Conservation (phyloP, 2,329 filamentous ascomycete species). For the Phialemoniopsis sp. region DNA sequence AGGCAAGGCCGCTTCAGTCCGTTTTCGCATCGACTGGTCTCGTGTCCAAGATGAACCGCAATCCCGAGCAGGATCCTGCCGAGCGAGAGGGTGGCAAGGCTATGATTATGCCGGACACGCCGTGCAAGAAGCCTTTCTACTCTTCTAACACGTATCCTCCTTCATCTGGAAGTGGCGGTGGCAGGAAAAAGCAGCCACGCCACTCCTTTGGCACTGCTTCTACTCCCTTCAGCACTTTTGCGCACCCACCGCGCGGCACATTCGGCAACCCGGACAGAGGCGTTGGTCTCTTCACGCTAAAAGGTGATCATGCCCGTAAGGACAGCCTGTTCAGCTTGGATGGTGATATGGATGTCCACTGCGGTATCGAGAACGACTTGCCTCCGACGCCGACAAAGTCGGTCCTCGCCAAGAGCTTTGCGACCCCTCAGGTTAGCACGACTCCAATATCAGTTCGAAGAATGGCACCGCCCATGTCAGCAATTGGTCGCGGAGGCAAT, state of each 20-base stretch:
- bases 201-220: conserved; percentile 76
- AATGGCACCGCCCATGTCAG: conserved; percentile 34
- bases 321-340: conserved; percentile 79
- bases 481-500: conserved; percentile 20
- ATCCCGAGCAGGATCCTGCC: conserved; percentile 63
- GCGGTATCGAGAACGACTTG: conserved; percentile 59
- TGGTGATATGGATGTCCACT: conserved; percentile 52
- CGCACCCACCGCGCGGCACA: conserved; percentile 34
- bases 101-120: conserved; percentile 83
- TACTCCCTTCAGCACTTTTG: conserved; percentile 71
- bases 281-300: conserved; percentile 62
- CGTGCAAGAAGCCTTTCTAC: conserved; percentile 81
- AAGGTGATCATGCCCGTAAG: conserved; percentile 39
- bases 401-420: conserved; percentile 32
- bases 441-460: conserved; percentile 13
- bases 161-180: conserved; percentile 51
- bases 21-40: conserved; percentile 94
- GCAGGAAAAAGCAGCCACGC: conserved; percentile 50
- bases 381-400: conserved; percentile 93
- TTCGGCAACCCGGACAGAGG: conserved; percentile 56
- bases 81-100: conserved; percentile 46
- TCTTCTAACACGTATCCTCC: conserved; percentile 65
- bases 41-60: conserved; percentile 89
- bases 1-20: conserved; percentile 70
- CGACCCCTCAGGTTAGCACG: conserved; percentile 10